Base-by-base conservation (phyloP, 2,329 filamentous ascomycete genomes). In the Nigrospora oryzae region DNA sequence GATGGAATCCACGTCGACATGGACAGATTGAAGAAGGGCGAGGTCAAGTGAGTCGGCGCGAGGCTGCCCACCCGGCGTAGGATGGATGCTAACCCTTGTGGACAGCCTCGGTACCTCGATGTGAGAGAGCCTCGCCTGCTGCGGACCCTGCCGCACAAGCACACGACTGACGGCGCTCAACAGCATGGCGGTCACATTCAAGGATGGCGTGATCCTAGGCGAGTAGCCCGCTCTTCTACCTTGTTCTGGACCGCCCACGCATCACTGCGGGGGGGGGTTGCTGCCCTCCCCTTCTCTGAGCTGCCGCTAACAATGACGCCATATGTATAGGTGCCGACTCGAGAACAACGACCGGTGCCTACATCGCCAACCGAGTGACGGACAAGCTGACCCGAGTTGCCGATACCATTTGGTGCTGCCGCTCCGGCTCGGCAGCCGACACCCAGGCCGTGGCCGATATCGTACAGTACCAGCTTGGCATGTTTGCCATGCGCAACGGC, bases 1-100 rank as follows among this genome's bases (percentile, higher is more conserved):
- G 93, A 98, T 90, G 93, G 93, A 65, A 97, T 98, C 65, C 93
- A 98, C 67, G 77, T 98, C 58, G 93, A 98, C 64, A 98, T 98
- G 93, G 88, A 97, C 62, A 85, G 93, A 63, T 74, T 98, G 68
- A 98, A 98, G 83, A 93, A 89, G 70, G 93, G 93, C 51, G 93
- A 98, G 74, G 91, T 98, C 65, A 98, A 98, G 89, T 96, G 74
- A 71, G 89, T 73, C 40, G 32, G 16, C 23, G 23, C 8, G 23
- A 28, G 23, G 5, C 5, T 5, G 23, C 23, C 8, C 8, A 7
- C 23, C 23, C 5, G 2, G 7, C 8, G 10, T 10, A 10, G 23
- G 23, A 28, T 10, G 23, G 23, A 28, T 28, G 23, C 23, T 28
- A 28, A 28, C 23, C 23, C 5, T 28, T 6, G 23, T 6, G 5